These are phyloP conservation scores for Yamadazyma taylorii DNA, from an alignment of 1,139 yeast species.

Conservation along the genomic window DNA sequence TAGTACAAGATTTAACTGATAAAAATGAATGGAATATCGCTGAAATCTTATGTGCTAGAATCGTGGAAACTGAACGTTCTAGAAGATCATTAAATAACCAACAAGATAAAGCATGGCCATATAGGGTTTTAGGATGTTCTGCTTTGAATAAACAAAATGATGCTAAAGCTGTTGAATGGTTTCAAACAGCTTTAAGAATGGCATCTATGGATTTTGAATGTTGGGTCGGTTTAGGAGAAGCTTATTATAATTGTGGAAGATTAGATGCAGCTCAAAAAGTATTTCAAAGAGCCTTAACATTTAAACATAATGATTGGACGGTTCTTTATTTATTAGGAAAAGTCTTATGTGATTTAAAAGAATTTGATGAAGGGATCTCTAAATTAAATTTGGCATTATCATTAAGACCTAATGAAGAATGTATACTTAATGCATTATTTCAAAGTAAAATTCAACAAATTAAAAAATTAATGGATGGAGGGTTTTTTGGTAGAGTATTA, in stretches of 20 bases:
- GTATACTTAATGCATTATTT: constrained; percentile 57
- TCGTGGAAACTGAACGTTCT: constrained; percentile 64
- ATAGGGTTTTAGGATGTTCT: constrained; percentile 79
- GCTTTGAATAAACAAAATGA: constrained; percentile 72
- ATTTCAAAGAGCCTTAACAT: constrained; percentile 59
- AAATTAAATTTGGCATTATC: constrained; percentile 39
- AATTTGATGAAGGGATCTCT: constrained; percentile 35
- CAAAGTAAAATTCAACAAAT: constrained; percentile 61
- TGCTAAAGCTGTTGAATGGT: constrained; percentile 81
- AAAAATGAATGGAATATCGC: constrained; percentile 84
- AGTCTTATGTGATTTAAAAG: constrained; percentile 49
- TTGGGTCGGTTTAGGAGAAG: constrained; percentile 95
- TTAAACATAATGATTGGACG: constrained; percentile 51
- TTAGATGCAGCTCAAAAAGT: constrained; percentile 85
- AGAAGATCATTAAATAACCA: constrained; percentile 47
- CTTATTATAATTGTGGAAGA: constrained; percentile 82
- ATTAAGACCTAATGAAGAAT: constrained; percentile 50
- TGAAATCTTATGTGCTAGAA: constrained; percentile 64
- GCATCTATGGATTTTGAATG: constrained; percentile 68
- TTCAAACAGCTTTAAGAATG: constrained; percentile 80
- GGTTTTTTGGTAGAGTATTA: constrained; percentile 62
- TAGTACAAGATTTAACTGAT: constrained; percentile 67
- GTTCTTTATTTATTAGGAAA: constrained; percentile 68
- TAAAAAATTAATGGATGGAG: constrained; percentile 51
- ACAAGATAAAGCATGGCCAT: constrained; percentile 72